Conservation (phyloP, 1,284 basidiomycete species). For the Mycosarcoma mackinlayi region DNA sequence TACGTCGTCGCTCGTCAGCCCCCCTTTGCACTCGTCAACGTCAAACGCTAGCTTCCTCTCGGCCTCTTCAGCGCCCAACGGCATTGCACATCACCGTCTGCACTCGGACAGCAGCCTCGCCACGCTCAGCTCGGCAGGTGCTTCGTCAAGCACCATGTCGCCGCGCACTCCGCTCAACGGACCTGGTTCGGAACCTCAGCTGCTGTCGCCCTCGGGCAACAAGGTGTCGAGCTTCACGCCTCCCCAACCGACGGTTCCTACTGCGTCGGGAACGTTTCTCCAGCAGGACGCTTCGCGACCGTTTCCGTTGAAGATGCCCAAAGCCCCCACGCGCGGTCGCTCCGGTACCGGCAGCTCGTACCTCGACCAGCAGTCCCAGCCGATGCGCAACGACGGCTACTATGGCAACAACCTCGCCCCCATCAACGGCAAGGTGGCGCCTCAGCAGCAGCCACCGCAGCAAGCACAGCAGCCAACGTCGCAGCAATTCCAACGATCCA, state of each 20-base stretch:
- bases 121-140: slow-evolving; percentile 27
- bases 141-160: slow-evolving; percentile 34
- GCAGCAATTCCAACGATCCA: slow-evolving; percentile 18
- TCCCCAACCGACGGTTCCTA: slow-evolving; percentile 43
- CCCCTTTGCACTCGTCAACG: slow-evolving; percentile 31
- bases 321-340: slow-evolving; percentile 25
- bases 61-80: slow-evolving; percentile 37
- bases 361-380: slow-evolving; percentile 27
- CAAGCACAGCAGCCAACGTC: slow-evolving; percentile 27
- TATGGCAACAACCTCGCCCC: slow-evolving; percentile 30
- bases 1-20: slow-evolving; percentile 38
- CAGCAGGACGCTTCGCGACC: slow-evolving; percentile 36
- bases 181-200: slow-evolving; percentile 29
- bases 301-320: slow-evolving; percentile 54
- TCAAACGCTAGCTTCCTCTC: slow-evolving; percentile 35
- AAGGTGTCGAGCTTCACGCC: slow-evolving; percentile 35
- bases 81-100: slow-evolving; percentile 40
- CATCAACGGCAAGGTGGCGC: slow-evolving; percentile 21
- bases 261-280: slow-evolving; percentile 22
- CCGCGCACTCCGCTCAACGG: slow-evolving; percentile 53
- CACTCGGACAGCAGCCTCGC: slow-evolving; percentile 50
- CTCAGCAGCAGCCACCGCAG: slow-evolving; percentile 6
- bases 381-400: slow-evolving; percentile 6
- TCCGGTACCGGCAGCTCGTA: slow-evolving; percentile 35
- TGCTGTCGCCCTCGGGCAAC: slow-evolving; percentile 34